phyloP scores from a whole-genome alignment of 805 yeast genomes.

The Hanseniaspora occidentalis region DNA sequence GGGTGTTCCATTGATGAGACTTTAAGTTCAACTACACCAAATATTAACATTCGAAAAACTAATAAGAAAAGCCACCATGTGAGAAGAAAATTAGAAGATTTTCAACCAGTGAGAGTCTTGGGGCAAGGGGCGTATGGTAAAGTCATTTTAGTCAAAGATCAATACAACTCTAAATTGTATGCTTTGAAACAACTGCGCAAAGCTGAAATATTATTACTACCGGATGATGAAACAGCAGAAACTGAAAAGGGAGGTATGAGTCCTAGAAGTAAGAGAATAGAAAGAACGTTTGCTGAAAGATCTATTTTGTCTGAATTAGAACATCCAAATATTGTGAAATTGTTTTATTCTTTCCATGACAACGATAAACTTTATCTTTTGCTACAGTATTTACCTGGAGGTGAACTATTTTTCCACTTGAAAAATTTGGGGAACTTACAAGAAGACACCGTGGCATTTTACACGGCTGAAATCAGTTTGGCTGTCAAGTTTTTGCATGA shows the following conservation, averaged over 20 bases:
- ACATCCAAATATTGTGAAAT: constrained; percentile 72
- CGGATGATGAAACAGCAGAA: constrained; percentile 12
- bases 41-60: too few species aligned
- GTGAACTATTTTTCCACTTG: constrained; percentile 51
- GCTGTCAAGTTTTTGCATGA: constrained; percentile 68
- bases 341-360: constrained; percentile 79
- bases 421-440: constrained; percentile 30
- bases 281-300: constrained; percentile 70
- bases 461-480: constrained; percentile 68
- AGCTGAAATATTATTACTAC: constrained; percentile 56
- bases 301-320: constrained; percentile 56
- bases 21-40: too few species aligned
- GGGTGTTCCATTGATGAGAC: too few species aligned
- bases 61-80: background rate
- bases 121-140: constrained; percentile 89
- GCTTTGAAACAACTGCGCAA: constrained; percentile 82
- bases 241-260: constrained; percentile 13
- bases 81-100: constrained; percentile 33
- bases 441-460: constrained; percentile 62
- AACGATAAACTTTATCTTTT: constrained; percentile 59
- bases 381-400: constrained; percentile 78
- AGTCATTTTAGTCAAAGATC: constrained; percentile 65
- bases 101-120: constrained; percentile 60
- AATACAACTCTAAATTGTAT: constrained; percentile 45
- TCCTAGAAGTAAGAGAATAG: constrained; percentile 36